Evolutionary conservation across 306 rosid genomes (phyloP).

Genomic region (Quercus wislizeni): DNA sequence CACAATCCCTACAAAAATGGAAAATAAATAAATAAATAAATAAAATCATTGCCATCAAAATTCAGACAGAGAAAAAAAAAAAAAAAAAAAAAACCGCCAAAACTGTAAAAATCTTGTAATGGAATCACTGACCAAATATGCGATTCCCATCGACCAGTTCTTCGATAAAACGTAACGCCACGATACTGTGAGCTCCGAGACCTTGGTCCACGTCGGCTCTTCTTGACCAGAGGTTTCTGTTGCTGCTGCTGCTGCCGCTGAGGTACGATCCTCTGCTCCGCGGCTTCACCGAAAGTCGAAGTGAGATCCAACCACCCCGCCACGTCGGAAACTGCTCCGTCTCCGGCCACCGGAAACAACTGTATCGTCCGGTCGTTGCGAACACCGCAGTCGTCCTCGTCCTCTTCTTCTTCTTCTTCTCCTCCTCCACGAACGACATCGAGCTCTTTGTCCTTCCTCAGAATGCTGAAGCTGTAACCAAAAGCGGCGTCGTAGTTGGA

Average conservation of each 20-base stretch:
- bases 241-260: slow-evolving; percentile 36
- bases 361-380: slow-evolving; percentile 45
- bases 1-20: slow-evolving; percentile 63
- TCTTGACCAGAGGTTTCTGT: slow-evolving; percentile 40
- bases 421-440: not conserved
- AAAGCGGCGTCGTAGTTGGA: slow-evolving; percentile 41
- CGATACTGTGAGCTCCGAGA: slow-evolving; percentile 95
- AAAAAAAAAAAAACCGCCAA: not conserved
- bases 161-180: slow-evolving; percentile 86
- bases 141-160: slow-evolving; percentile 97
- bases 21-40: not conserved
- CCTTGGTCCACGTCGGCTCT: slow-evolving; percentile 90
- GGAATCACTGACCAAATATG: slow-evolving; percentile 69
- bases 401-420: not conserved
- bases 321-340: slow-evolving; percentile 5
- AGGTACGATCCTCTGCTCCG: slow-evolving; percentile 31
- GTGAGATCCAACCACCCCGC: slow-evolving; percentile 43
- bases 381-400: not conserved
- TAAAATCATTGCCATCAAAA: slow-evolving; percentile 2
- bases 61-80: not conserved
- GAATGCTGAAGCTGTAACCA: slow-evolving; percentile 49
- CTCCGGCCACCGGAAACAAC: slow-evolving; percentile 52
- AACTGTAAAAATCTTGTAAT: too few relatives aligned
- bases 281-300: slow-evolving; percentile 17
- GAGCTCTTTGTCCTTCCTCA: slow-evolving; percentile 15